phyloP scores from a whole-genome alignment of 805 yeast species.

The Pichia sporocuriosa region DNA sequence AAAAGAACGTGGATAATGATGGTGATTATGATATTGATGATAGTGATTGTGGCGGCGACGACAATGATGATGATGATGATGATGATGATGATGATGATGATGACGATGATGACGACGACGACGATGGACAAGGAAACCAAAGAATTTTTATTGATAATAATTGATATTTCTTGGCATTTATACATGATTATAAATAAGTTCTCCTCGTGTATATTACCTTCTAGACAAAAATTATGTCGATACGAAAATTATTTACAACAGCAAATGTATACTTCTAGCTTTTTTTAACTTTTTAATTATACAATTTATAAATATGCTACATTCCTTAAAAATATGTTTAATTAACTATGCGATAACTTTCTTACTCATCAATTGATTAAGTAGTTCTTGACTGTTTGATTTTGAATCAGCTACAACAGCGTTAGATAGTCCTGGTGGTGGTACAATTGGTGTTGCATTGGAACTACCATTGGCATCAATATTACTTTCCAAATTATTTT shows the following conservation, averaged over 20 bases:
- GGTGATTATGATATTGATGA: background rate
- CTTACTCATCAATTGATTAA: conserved; percentile 79
- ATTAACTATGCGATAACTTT: conserved; percentile 18
- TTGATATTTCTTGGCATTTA: no score
- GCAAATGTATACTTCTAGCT: no score
- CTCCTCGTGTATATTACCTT: no score
- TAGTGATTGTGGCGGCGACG: background rate
- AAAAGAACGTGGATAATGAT: background rate
- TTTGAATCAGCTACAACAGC: conserved; percentile 5
- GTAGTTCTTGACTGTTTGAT: conserved; percentile 51
- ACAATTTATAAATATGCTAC: background rate
- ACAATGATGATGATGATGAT: background rate
- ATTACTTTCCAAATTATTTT: conserved; percentile 14
- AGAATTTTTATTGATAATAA: conserved; percentile 5
- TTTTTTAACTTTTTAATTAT: background rate
- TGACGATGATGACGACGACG: conserved; percentile 5
- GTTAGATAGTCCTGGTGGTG: conserved; percentile 64
- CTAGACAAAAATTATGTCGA: no score
- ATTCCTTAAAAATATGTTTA: background rate
- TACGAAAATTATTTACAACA: no score
- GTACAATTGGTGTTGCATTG: conserved; percentile 41
- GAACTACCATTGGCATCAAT: conserved; percentile 15
- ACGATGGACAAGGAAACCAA: conserved; percentile 3
- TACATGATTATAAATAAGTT: conserved; percentile 1
- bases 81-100: conserved; percentile 4